Conservation (phyloP, 371 early-diverging fungal genomes). For the Paramicrosporidium saccamoebae region DNA sequence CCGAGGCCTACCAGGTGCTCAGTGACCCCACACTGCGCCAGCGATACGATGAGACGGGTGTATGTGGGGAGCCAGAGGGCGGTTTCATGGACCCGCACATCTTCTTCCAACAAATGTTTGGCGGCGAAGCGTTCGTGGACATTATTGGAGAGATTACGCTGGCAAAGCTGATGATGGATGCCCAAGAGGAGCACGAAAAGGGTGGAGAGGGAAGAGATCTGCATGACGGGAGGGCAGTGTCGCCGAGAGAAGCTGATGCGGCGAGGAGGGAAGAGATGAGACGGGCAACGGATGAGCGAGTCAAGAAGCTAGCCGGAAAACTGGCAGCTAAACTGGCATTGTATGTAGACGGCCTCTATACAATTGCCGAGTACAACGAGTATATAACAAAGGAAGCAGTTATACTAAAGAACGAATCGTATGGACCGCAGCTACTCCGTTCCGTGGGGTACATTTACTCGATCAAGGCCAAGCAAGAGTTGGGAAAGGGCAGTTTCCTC, state of each 20-base stretch:
- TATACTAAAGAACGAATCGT: conserved; percentile 44
- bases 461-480: conserved; percentile 43
- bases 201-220: conserved; percentile 6
- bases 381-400: conserved; percentile 41
- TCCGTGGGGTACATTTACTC: conserved; percentile 62
- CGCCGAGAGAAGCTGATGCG: conserved; percentile 5
- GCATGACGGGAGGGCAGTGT: not conserved
- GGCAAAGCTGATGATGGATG: conserved; percentile 50
- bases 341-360: conserved; percentile 23
- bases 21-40: conserved; percentile 50
- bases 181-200: conserved; percentile 19
- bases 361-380: conserved; percentile 17
- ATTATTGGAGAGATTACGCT: conserved; percentile 88
- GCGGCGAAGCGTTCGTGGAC: conserved; percentile 66
- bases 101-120: conserved; percentile 77
- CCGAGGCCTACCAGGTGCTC: conserved; percentile 74
- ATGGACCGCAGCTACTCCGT: conserved; percentile 66
- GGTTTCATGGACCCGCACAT: conserved; percentile 61
- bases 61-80: conserved; percentile 25
- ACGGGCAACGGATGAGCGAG: conserved; percentile 23
- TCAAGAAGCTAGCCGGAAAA: conserved; percentile 25
- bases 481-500: conserved; percentile 23
- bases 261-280: conserved; percentile 14
- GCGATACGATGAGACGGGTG: conserved; percentile 49
- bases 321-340: conserved; percentile 29